Base-by-base conservation (phyloP, 1,284 basidiomycete species). In the Ustilago xerochloae region DNA sequence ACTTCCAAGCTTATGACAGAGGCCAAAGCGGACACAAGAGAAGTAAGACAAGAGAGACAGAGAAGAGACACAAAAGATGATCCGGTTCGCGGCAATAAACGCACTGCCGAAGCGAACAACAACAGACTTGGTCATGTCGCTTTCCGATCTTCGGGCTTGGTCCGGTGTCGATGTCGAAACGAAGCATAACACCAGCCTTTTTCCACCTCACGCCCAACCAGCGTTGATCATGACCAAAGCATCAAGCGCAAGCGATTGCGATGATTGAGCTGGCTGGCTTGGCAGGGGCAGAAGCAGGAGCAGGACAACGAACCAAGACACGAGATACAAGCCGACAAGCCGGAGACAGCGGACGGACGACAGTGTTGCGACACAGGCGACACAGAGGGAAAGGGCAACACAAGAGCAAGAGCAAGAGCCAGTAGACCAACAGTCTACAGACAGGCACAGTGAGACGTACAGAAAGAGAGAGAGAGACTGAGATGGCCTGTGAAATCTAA, bases 31-130 rank as follows among this genome's bases (percentile, higher is more conserved):
- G 30, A 24, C 26, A 20, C 16, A 22, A 7, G 22, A 41, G 24
- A 15, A n/a, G 28, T 8, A 33, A 16, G 26, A 26, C 13, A 30
- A 9, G n/a, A 13, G 28, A 41, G 26, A 22, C 6, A 41, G 51
- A 53, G 26, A 32, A 39, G 26, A 29, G 16, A 51, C 12, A 51
- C 15, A n/a, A 4, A 8, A 29, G 35, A 36, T 9, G 30, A 43
- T 35, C 52, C 52, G 52, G 51, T 12, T 53, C 36, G 22, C 52
- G 52, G 52, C 41, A 26, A 35, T 16, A 10, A 28, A 15, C 39
- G 24, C 26, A 56, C 36, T 47, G 54, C 54, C 54, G 51, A 47
- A 24, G 22, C n/a, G n/a, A n/a, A n/a, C n/a, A n/a, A n/a, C n/a
- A n/a, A n/a, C n/a, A n/a, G n/a, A n/a, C n/a, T n/a, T n/a, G n/a